Evolutionary conservation across 805 yeast genomes (phyloP).

Genomic region (Sugiyamaella boreocaroliniensis): DNA sequence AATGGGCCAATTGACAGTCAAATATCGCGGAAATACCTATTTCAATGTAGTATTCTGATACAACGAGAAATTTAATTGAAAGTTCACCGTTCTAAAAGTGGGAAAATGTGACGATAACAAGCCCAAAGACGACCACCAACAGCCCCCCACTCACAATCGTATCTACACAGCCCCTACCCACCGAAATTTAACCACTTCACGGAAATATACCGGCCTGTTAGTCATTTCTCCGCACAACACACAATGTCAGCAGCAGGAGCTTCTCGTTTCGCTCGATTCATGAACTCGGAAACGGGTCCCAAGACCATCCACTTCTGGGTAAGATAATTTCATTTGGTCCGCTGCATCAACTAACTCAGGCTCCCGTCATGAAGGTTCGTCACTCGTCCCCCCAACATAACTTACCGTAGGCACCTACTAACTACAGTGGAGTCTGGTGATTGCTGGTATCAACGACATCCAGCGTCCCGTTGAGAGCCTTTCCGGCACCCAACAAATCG

Average conservation of each 20-base stretch:
- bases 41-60: no score
- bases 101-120: no score
- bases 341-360: conserved; percentile 28
- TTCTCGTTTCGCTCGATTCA: conserved; percentile 51
- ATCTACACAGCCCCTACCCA: no score
- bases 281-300: conserved; percentile 91
- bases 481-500: conserved; percentile 82
- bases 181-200: no score
- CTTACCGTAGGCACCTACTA: conserved; percentile 10
- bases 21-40: no score
- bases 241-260: conserved; percentile 18
- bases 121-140: no score
- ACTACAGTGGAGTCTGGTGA: conserved; percentile 73
- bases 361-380: conserved; percentile 49
- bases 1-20: no score
- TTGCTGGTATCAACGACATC: conserved; percentile 85
- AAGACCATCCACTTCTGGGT: conserved; percentile 97
- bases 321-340: conserved; percentile 29
- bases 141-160: no score
- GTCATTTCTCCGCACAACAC: background rate
- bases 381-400: conserved; percentile 9
- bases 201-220: no score
- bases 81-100: no score
- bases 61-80: no score
- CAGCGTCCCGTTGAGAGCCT: conserved; percentile 87